Base-by-base conservation (phyloP, 805 yeast genomes). In the Saccharomycopsis guyanensis region DNA sequence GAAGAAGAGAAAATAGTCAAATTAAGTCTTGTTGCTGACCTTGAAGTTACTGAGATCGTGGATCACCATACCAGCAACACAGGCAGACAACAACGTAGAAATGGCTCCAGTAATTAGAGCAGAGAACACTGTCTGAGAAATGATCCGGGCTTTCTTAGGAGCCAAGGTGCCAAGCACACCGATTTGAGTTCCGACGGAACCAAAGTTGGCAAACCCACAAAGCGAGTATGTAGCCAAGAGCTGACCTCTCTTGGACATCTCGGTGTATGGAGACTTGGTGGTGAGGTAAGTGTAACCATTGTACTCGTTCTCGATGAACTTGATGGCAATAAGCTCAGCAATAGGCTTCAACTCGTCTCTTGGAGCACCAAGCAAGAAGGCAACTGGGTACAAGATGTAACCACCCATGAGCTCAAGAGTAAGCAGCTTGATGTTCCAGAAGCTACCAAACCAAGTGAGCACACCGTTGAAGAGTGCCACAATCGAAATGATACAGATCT, bases 151-250 rank as follows among this genome's bases (percentile, higher is more conserved):
- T 53, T 70, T 67, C 36, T 63, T 62, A 37, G 78, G 78, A 33
- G 81, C 77, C 55, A 78, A 61, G 42, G 78, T 69, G 50, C 75
- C 71, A 55, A 78, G 68, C 36, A 78, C 82, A 57, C 82, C 82
- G 49, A 78, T 61, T 49, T 76, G 76, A 49, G 76, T 76, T 55
- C 81, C 83, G 53, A 78, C 66, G 4, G 80, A 73, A 25, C 82
- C 83, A 40, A 78, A 63, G 61, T 78, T 78, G 31, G 81, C 73
- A 59, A 78, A 78, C 1, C 83, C 82, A 66, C 82, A 77, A 36
- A 75, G 68, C 16, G 79, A 77, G 53, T 76, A 78, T 16, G 82
- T 77, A 31, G 81, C 80, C 55, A 78, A 64, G 56, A 78, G 63
- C 31, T 66, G 66, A 33, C 76, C 75, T 61, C 82, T 71, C 43